Conservation (phyloP, 805 yeast species). For the Zygoascus biomembranicola region DNA sequence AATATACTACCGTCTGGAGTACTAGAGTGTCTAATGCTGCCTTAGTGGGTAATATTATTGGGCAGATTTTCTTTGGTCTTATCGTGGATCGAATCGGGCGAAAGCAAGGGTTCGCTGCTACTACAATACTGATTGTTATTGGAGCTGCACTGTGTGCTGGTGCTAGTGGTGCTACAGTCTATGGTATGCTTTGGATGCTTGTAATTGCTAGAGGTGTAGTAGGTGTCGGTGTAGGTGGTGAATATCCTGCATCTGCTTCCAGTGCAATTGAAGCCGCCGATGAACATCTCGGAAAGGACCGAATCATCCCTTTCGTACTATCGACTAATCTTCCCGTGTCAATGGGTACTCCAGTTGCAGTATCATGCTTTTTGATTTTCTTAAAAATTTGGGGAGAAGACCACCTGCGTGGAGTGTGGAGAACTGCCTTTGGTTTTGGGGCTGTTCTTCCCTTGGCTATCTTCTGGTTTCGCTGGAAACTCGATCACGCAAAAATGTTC, state of each 20-base stretch:
- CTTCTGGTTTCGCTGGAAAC: conserved; percentile 61
- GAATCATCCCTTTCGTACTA: conserved; percentile 5
- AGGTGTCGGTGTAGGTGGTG: conserved; percentile 78
- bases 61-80: conserved; percentile 11
- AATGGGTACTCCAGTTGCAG: conserved; percentile 67
- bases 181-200: conserved; percentile 72
- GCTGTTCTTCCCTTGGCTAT: conserved; percentile 69
- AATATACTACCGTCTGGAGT: conserved; percentile 4
- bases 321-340: conserved; percentile 64
- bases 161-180: conserved; percentile 49
- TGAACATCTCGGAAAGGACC: conserved; percentile 5
- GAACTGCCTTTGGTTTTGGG: conserved; percentile 63
- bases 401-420: conserved; percentile 48
- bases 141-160: conserved; percentile 64
- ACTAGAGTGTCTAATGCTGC: conserved; percentile 11
- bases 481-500: conserved; percentile 60
- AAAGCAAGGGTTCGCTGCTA: conserved; percentile 45
- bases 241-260: conserved; percentile 57
- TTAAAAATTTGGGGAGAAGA: conserved; percentile 47
- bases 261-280: conserved; percentile 11
- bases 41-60: conserved; percentile 12
- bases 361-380: conserved; percentile 76
- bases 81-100: conserved; percentile 11
- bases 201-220: conserved; percentile 62
- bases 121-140: conserved; percentile 50